Percentiles rank a stretch among this genome's conserved stretches.
Evolutionary conservation across 176 grass and related monocot genomes (phyloP).

Genomic region (Triticum urartu): DNA sequence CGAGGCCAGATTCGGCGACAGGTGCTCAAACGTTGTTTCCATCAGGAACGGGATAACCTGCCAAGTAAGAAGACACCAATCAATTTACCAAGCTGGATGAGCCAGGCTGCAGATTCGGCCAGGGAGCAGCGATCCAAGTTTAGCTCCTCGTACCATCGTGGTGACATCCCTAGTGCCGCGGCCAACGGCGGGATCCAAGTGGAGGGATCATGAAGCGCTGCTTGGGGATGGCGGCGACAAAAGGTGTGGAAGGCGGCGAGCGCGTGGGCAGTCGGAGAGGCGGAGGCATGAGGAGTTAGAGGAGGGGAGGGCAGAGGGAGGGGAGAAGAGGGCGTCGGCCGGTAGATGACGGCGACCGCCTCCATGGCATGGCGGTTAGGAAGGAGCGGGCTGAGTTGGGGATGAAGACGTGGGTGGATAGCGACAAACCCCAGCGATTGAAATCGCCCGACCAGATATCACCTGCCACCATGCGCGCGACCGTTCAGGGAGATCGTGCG

Average conservation of each 20-base stretch:
- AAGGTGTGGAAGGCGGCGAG: not conserved
- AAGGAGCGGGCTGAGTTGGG: not conserved
- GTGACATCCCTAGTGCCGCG: conserved; percentile 30
- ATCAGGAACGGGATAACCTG: conserved; percentile 76
- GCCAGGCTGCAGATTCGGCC: not conserved
- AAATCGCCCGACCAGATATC: too few relatives aligned
- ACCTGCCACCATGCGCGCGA: too few relatives aligned
- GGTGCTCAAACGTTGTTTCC: conserved; percentile 48
- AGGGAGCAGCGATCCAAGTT: not conserved
- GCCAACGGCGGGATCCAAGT: conserved; percentile 1
- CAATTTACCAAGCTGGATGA: not conserved
- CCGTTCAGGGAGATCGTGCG: too few relatives aligned
- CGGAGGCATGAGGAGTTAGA: conserved; percentile 25
- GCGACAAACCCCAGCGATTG: too few relatives aligned
- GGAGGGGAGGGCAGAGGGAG: not conserved
- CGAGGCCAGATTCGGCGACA: conserved; percentile 67
- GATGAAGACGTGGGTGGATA: too few relatives aligned
- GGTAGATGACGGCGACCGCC: conserved; percentile 35
- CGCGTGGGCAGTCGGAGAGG: conserved; percentile 7
- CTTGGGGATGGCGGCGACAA: not conserved
- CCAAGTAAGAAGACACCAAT: not conserved
- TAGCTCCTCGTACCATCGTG: conserved; percentile 24
- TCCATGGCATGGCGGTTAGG: conserved; percentile 23
- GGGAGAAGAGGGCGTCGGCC: conserved; percentile 22
- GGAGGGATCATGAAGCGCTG: conserved; percentile 34